These are phyloP conservation scores for Lactifluus subvellereus DNA, from an alignment of 768 basidiomycete genomes.

Conservation along the genomic window DNA sequence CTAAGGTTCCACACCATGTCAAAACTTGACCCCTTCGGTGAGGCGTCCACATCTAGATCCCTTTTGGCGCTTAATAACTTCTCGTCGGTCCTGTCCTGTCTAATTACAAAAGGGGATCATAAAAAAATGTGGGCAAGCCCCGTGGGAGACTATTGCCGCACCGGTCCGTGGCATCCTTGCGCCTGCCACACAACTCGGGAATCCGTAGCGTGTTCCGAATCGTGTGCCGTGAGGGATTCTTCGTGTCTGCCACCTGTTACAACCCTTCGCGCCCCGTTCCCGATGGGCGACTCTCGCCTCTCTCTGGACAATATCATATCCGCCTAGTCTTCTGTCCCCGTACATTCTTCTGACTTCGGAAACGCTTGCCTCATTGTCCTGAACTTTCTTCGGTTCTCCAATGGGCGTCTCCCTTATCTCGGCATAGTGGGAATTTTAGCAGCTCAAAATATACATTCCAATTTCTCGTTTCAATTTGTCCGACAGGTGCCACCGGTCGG, in stretches of 20 bases:
- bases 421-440: constrained; percentile 21
- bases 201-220: constrained; percentile 3
- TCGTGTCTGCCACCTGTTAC: constrained; percentile 9
- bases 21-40: neutral
- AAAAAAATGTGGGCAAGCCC: no score
- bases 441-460: constrained; percentile 15
- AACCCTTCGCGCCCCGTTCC: neutral
- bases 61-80: neutral
- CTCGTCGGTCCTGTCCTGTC: neutral
- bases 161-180: neutral
- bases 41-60: constrained; percentile 5
- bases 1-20: constrained; percentile 2
- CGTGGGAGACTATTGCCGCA: constrained; percentile 3
- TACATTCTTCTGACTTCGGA: constrained; percentile 11
- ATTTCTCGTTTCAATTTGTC: constrained; percentile 17
- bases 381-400: constrained; percentile 13
- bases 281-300: neutral
- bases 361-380: constrained; percentile 15
- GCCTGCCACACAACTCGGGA: neutral
- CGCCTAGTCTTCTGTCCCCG: neutral
- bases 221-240: neutral
- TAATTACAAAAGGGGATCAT: constrained; percentile 4
- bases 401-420: constrained; percentile 21
- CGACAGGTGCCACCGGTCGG: constrained; percentile 14
- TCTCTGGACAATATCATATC: constrained; percentile 16